Evolutionary conservation across 352 stramenopile species (phyloP).

Genomic region (Peronospora farinosa): DNA sequence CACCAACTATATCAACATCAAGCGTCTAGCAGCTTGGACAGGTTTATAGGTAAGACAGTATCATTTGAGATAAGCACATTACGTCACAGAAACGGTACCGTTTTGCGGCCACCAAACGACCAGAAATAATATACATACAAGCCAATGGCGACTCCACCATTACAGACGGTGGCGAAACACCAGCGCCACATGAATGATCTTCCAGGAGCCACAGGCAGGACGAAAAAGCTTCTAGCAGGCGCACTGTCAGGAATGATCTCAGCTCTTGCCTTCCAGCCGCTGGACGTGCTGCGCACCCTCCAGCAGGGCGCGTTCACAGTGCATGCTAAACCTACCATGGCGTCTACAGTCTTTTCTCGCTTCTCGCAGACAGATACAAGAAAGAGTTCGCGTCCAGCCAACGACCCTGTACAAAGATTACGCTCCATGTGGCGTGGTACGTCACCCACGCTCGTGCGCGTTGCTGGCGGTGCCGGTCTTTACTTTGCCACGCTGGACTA

Average conservation of each 20-base stretch:
- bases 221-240: conserved; percentile 65
- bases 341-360: conserved; percentile 5
- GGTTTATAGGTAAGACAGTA: no score
- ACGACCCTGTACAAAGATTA: conserved; percentile 30
- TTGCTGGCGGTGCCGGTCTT: conserved; percentile 70
- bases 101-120: no score
- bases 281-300: conserved; percentile 81
- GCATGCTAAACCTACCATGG: conserved; percentile 8
- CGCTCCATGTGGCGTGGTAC: conserved; percentile 81
- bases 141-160: neutral
- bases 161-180: conserved; percentile 9
- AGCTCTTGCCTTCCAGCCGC: conserved; percentile 76
- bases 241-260: conserved; percentile 74
- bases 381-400: conserved; percentile 12
- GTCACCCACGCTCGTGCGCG: conserved; percentile 71
- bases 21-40: no score
- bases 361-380: conserved; percentile 18
- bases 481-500: conserved; percentile 82
- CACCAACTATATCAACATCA: no score
- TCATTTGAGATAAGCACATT: no score
- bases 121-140: neutral
- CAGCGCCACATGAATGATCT: conserved; percentile 28
- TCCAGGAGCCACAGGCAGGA: conserved; percentile 37
- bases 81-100: no score
- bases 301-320: conserved; percentile 74